Evolutionary conservation across 345 rosid species (phyloP).

Genomic region (Microthlaspi erraticum): DNA sequence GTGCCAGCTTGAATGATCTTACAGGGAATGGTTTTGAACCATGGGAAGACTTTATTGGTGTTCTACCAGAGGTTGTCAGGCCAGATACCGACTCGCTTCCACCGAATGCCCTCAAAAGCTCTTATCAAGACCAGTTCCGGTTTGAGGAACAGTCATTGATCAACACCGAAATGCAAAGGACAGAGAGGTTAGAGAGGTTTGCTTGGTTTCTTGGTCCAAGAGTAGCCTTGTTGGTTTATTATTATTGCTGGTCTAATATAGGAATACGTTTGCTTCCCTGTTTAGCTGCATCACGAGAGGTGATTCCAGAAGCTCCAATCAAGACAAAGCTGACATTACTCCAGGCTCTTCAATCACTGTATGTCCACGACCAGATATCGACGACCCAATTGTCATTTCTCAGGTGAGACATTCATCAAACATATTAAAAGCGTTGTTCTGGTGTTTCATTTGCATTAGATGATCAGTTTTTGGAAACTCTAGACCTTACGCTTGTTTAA

Average conservation of each 20-base stretch:
- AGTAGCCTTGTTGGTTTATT: conserved; percentile 21
- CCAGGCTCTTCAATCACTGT: conserved; percentile 67
- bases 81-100: conserved; percentile 52
- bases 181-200: conserved; percentile 55
- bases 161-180: conserved; percentile 59
- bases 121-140: conserved; percentile 47
- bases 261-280: conserved; percentile 17
- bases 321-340: conserved; percentile 63
- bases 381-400: conserved; percentile 52
- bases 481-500: neutral
- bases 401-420: conserved; percentile 56
- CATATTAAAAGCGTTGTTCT: conserved; percentile 21
- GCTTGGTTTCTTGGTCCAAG: conserved; percentile 12
- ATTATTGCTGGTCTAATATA: neutral
- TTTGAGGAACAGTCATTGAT: conserved; percentile 56
- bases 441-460: conserved; percentile 9
- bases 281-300: conserved; percentile 54
- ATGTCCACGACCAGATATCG: conserved; percentile 59
- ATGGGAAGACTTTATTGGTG: conserved; percentile 60
- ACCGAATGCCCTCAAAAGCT: conserved; percentile 53
- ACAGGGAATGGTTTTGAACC: conserved; percentile 62
- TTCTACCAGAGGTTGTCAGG: conserved; percentile 44
- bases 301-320: conserved; percentile 56
- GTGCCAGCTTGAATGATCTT: conserved; percentile 64
- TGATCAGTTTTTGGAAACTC: conserved; percentile 7